Conservation (phyloP, 75 land plant genomes). For the Larix kaempferi region DNA sequence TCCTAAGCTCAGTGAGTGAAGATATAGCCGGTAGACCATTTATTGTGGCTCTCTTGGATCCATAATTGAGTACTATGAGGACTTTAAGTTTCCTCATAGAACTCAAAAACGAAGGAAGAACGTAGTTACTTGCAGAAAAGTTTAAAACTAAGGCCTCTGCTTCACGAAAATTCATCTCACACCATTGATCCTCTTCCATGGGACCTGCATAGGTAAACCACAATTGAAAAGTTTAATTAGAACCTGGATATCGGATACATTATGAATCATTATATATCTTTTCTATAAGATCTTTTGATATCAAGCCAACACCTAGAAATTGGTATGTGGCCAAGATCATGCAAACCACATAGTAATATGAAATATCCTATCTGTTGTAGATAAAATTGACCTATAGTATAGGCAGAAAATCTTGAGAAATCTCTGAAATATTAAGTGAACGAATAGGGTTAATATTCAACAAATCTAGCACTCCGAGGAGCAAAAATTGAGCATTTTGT, state of each 20-base stretch:
- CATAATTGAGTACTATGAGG: constrained; percentile 31
- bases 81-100: constrained; percentile 5
- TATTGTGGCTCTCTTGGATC: constrained; percentile 13
- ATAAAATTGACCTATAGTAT: no score
- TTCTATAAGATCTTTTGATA: background rate
- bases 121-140: no score
- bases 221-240: no score
- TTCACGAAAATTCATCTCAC: background rate
- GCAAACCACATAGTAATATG: no score
- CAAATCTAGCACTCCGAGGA: no score
- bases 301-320: background rate
- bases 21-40: no score
- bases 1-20: constrained; percentile 18
- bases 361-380: no score
- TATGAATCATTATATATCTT: background rate
- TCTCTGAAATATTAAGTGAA: background rate
- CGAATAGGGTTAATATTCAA: no score
- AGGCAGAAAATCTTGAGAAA: background rate
- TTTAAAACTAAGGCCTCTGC: constrained; percentile 44
- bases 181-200: constrained; percentile 54
- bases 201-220: constrained; percentile 15
- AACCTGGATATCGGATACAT: no score
- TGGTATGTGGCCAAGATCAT: no score
- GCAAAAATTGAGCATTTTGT: no score
- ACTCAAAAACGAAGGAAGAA: constrained; percentile 21